Percentiles rank a stretch among this genome's conserved stretches.
phyloP scores from a whole-genome alignment of 225 moss, liverwort and hornwort species.

The Anthoceros angustus region DNA sequence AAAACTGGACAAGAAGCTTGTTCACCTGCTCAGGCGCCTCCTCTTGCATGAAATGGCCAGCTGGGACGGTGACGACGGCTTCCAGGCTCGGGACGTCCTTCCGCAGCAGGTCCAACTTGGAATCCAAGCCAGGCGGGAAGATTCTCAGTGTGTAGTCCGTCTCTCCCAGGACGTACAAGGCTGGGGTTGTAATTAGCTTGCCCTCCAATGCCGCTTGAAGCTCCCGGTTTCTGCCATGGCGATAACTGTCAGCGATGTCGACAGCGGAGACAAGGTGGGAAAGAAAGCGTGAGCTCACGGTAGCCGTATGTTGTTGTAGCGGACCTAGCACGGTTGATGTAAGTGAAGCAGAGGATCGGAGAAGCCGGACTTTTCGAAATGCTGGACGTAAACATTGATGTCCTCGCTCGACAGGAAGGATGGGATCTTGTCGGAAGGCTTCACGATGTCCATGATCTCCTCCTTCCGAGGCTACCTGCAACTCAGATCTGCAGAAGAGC shows the following conservation, averaged over 20 bases:
- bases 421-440: background rate
- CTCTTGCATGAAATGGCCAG: background rate
- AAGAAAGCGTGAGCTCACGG: background rate
- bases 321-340: background rate
- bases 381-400: background rate
- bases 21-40: background rate
- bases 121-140: background rate
- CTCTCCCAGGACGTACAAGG: background rate
- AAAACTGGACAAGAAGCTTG: background rate
- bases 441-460: background rate
- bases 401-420: background rate
- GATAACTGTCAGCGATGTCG: background rate
- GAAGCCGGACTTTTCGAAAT: background rate
- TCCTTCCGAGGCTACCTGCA: background rate
- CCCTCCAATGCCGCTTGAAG: background rate
- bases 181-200: background rate
- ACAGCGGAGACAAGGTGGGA: background rate
- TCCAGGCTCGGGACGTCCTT: background rate
- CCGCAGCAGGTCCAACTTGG: background rate
- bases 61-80: background rate
- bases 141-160: background rate
- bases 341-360: background rate
- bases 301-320: background rate
- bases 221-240: background rate
- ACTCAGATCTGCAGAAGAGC: background rate